Evolutionary conservation across 768 basidiomycete genomes (phyloP).

Genomic region (Pleurotus djamor): DNA sequence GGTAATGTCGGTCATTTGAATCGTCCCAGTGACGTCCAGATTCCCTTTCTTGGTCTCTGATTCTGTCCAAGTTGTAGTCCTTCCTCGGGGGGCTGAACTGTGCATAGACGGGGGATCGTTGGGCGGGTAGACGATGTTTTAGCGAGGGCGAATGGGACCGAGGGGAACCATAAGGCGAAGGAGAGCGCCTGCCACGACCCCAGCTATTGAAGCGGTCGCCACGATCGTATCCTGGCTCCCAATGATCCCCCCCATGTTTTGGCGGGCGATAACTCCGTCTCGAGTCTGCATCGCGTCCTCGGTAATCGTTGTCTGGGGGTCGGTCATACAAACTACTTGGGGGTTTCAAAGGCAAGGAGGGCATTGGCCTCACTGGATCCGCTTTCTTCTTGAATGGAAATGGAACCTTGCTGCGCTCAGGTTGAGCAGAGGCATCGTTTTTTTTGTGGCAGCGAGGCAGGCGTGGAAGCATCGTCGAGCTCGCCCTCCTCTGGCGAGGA

Average conservation of each 20-base stretch:
- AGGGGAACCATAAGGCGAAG: constrained; percentile 22
- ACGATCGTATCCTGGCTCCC: constrained; percentile 29
- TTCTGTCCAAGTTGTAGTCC: constrained; percentile 28
- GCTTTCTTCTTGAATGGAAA: constrained; percentile 74
- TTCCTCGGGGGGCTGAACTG: constrained; percentile 36
- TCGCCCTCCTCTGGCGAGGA: constrained; percentile 85
- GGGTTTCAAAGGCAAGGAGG: constrained; percentile 8
- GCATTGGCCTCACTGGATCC: constrained; percentile 20
- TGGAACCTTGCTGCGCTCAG: constrained; percentile 48
- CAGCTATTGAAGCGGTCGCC: constrained; percentile 16
- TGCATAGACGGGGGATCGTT: constrained; percentile 28
- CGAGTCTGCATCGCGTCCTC: constrained; percentile 33
- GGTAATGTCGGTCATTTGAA: constrained; percentile 16
- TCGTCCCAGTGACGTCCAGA: constrained; percentile 11
- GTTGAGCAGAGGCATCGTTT: constrained; percentile 14
- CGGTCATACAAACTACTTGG: constrained; percentile 30
- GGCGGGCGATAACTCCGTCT: constrained; percentile 13
- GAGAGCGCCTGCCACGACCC: constrained; percentile 17
- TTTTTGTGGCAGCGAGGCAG: constrained; percentile 11
- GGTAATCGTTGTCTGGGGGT: constrained; percentile 42
- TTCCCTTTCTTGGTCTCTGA: constrained; percentile 29
- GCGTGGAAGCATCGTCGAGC: constrained; percentile 53
- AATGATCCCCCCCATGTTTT: constrained; percentile 26
- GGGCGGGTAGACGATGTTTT: constrained; percentile 36
- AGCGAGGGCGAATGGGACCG: constrained; percentile 39